Conservation (phyloP, 2,329 filamentous ascomycete species). For the Phyllosticta citriasiana region DNA sequence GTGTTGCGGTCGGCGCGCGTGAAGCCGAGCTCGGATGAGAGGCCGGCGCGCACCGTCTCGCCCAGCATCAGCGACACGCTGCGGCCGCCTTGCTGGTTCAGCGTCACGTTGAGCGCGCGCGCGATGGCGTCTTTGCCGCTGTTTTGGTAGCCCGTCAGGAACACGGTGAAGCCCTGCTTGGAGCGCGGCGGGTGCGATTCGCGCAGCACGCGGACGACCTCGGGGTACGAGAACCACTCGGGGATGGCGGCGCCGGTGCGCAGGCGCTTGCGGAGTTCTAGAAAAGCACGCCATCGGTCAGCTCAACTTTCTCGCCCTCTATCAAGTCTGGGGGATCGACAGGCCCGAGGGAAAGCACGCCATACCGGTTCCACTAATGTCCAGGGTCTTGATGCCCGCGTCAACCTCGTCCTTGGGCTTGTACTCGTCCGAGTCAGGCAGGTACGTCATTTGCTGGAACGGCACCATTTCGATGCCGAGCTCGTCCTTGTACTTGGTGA, state of each 20-base stretch:
- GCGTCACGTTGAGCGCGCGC: slow-evolving; percentile 86
- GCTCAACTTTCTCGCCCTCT: slow-evolving; percentile 32
- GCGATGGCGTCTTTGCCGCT: slow-evolving; percentile 94
- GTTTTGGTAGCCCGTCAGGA: slow-evolving; percentile 96
- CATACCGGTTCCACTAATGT: slow-evolving; percentile 39
- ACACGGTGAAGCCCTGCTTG: slow-evolving; percentile 94
- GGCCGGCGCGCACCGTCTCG: slow-evolving; percentile 87
- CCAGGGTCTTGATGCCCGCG: slow-evolving; percentile 64
- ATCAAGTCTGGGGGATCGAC: not conserved
- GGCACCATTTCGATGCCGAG: slow-evolving; percentile 97
- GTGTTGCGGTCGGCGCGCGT: slow-evolving; percentile 82
- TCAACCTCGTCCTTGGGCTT: slow-evolving; percentile 83
- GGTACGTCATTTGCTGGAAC: slow-evolving; percentile 99
- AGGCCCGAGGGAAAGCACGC: not conserved
- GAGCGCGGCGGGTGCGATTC: slow-evolving; percentile 90
- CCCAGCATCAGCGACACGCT: slow-evolving; percentile 90
- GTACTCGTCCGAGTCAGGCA: slow-evolving; percentile 96
- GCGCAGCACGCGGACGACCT: slow-evolving; percentile 91
- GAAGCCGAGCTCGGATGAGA: slow-evolving; percentile 93
- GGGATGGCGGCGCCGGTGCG: slow-evolving; percentile 89
- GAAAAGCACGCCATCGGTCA: slow-evolving; percentile 36
- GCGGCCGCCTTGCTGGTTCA: slow-evolving; percentile 95
- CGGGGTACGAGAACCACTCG: slow-evolving; percentile 99
- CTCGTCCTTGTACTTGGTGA: slow-evolving; percentile 93
- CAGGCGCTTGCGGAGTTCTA: slow-evolving; percentile 85